Evolutionary conservation across 768 basidiomycete species (phyloP).

Genomic region (Kockovaella imperatae): DNA sequence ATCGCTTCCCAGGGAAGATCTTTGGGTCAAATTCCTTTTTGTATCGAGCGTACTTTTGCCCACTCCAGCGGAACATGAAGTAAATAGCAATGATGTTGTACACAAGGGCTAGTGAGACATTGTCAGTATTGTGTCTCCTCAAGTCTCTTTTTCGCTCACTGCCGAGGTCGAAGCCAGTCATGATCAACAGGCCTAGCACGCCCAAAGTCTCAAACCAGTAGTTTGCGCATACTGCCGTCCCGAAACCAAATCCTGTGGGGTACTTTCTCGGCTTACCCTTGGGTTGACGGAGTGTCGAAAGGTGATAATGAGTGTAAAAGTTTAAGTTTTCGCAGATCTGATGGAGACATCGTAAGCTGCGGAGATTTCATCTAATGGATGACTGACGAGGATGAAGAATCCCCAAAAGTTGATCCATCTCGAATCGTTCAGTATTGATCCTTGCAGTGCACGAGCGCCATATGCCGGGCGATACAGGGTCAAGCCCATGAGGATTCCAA

Average conservation of each 20-base stretch:
- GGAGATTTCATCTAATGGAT: background rate
- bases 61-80: slow-evolving; percentile 79
- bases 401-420: slow-evolving; percentile 61
- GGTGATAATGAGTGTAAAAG: slow-evolving; percentile 67
- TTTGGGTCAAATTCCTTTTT: slow-evolving; percentile 87
- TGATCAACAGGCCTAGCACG: slow-evolving; percentile 62
- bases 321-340: slow-evolving; percentile 84
- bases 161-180: slow-evolving; percentile 60
- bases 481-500: slow-evolving; percentile 68
- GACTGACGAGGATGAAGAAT: slow-evolving; percentile 67
- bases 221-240: slow-evolving; percentile 79
- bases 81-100: slow-evolving; percentile 58
- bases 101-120: slow-evolving; percentile 43
- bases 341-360: too few species aligned
- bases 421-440: slow-evolving; percentile 59
- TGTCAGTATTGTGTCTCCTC: background rate
- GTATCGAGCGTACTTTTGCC: slow-evolving; percentile 81
- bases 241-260: slow-evolving; percentile 87
- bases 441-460: slow-evolving; percentile 58
- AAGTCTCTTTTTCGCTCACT: slow-evolving; percentile 15
- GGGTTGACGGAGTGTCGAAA: slow-evolving; percentile 70
- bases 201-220: slow-evolving; percentile 83
- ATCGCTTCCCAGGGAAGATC: slow-evolving; percentile 55
- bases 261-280: slow-evolving; percentile 71
- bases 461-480: slow-evolving; percentile 76